A percentile compares a stretch with the other conserved stretches of the same genome.
These are phyloP conservation scores for Boletus edulis DNA, from an alignment of 768 basidiomycete species.

Conservation along the genomic window DNA sequence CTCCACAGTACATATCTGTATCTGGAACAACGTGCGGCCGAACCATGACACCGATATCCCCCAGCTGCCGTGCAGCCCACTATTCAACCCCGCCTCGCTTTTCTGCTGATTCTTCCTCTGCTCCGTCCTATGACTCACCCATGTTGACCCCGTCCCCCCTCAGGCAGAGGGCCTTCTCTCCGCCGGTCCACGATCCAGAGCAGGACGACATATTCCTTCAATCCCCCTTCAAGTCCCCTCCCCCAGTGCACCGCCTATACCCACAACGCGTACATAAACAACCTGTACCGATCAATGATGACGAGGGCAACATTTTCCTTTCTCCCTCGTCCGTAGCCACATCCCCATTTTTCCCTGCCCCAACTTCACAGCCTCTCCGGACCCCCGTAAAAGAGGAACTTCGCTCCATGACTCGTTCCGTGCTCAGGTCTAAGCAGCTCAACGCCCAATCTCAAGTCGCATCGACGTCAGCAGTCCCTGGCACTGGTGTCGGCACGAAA, in stretches of 20 bases:
- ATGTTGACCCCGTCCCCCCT: slow-evolving; percentile 68
- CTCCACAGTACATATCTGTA: slow-evolving; percentile 36
- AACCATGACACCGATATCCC: slow-evolving; percentile 30
- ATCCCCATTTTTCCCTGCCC: slow-evolving; percentile 42
- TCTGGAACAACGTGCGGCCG: slow-evolving; percentile 31
- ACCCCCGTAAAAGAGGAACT: slow-evolving; percentile 59
- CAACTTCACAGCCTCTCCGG: slow-evolving; percentile 49
- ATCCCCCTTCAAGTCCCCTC: slow-evolving; percentile 49
- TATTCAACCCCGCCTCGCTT: slow-evolving; percentile 36
- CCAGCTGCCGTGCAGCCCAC: slow-evolving; percentile 32
- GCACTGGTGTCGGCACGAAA: slow-evolving; percentile 54
- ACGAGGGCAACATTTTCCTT: slow-evolving; percentile 58
- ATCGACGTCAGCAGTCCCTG: slow-evolving; percentile 18
- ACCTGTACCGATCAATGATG: slow-evolving; percentile 42
- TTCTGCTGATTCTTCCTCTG: slow-evolving; percentile 16
- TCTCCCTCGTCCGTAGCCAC: slow-evolving; percentile 42
- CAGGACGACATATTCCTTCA: slow-evolving; percentile 53
- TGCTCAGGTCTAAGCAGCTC: slow-evolving; percentile 36
- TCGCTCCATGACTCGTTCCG: slow-evolving; percentile 38
- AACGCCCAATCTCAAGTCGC: slow-evolving; percentile 19
- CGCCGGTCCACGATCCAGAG: slow-evolving; percentile 29
- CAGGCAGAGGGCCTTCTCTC: slow-evolving; percentile 42
- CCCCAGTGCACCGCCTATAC: slow-evolving; percentile 42
- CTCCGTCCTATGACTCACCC: slow-evolving; percentile 48
- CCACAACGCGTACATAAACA: slow-evolving; percentile 40